phyloP scores from a whole-genome alignment of 2,329 filamentous ascomycete genomes.

The Verticillium alfalfae region DNA sequence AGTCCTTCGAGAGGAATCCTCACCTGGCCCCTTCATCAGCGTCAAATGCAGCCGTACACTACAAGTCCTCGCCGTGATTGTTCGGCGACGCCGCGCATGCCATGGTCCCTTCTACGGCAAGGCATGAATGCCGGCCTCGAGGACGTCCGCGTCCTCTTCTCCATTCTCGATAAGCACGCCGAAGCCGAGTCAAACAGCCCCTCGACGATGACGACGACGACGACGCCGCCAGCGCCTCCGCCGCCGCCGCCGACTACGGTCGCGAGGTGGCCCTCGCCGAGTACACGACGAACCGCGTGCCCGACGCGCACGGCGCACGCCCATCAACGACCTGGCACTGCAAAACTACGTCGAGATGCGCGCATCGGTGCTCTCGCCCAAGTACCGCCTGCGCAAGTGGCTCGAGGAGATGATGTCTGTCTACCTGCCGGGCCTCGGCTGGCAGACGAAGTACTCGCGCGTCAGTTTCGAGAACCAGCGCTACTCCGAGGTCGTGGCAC shows the following conservation, averaged over 20 bases:
- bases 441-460: constrained; percentile 86
- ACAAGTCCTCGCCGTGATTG: constrained; percentile 68
- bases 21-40: constrained; percentile 88
- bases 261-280: constrained; percentile 66
- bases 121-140: constrained; percentile 97
- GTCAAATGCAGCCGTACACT: constrained; percentile 92
- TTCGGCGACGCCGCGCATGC: constrained; percentile 97
- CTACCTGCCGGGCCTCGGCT: constrained; percentile 71
- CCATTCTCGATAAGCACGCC: constrained; percentile 66
- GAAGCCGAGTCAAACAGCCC: constrained; percentile 36
- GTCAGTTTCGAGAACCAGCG: constrained; percentile 91
- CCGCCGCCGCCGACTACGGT: constrained; percentile 51
- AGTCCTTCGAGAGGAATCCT: constrained; percentile 75
- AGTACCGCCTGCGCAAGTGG: constrained; percentile 77
- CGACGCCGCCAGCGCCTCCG: constrained; percentile 35
- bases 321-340: constrained; percentile 88
- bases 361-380: constrained; percentile 68
- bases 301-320: constrained; percentile 78
- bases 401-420: constrained; percentile 80
- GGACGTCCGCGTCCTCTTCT: constrained; percentile 85
- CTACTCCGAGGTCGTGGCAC: constrained; percentile 75
- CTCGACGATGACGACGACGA: constrained; percentile 21
- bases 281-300: constrained; percentile 69
- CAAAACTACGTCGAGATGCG: constrained; percentile 95
- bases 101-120: constrained; percentile 96